Conservation (phyloP, 179 eudicot species). For the Patellifolia procumbens region DNA sequence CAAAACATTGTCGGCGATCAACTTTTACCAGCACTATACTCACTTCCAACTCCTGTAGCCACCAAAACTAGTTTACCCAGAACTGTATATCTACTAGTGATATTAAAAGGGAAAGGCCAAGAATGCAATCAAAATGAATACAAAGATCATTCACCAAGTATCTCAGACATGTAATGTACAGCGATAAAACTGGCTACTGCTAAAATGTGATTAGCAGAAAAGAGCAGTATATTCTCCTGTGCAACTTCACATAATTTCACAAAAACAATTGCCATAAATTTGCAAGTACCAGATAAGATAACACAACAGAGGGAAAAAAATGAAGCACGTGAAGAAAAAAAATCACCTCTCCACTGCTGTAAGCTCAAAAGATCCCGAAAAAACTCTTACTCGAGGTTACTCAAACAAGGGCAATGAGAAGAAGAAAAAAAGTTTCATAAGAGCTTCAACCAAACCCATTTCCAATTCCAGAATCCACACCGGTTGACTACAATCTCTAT, state of each 20-base stretch:
- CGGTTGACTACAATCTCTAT: neutral
- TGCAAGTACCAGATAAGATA: neutral
- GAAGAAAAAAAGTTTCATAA: neutral
- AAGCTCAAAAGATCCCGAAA: neutral
- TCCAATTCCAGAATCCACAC: neutral
- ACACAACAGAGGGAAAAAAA: no score
- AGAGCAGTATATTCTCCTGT: neutral
- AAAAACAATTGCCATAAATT: neutral
- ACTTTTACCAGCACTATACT: neutral
- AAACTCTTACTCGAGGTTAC: neutral
- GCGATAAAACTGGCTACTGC: neutral
- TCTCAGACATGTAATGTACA: neutral
- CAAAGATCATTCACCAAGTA: conserved; percentile 2
- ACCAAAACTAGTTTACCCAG: neutral
- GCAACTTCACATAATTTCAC: neutral
- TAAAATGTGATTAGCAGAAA: neutral
- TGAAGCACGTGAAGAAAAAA: no score
- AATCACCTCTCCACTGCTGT: neutral
- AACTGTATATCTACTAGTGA: neutral
- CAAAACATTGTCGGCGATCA: no score
- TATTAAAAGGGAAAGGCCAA: neutral
- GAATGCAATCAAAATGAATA: no score
- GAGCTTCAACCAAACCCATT: neutral
- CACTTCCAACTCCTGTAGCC: neutral
- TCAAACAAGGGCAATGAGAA: neutral